phyloP scores from a whole-genome alignment of 1,139 yeast genomes.

The Geotrichum cucujoidarum region DNA sequence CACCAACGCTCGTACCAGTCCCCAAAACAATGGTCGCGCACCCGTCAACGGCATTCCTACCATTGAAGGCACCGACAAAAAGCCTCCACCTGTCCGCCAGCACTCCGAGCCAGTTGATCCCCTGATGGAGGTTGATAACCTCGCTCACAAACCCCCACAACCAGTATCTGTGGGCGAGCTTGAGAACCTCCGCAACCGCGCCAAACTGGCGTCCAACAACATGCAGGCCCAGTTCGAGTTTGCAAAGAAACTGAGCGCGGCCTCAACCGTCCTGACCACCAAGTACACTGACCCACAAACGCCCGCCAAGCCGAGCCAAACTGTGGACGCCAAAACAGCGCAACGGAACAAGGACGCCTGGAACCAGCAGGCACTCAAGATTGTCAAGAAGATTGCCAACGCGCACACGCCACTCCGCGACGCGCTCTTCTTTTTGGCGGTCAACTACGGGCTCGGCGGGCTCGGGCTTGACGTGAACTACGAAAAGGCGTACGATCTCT shows the following conservation, averaged over 20 bases:
- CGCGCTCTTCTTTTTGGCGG: constrained; percentile 56
- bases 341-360: constrained; percentile 51
- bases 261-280: constrained; percentile 32
- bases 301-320: constrained; percentile 22
- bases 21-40: background rate
- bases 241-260: constrained; percentile 38
- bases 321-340: constrained; percentile 42
- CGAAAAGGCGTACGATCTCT: constrained; percentile 54
- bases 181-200: constrained; percentile 31
- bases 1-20: background rate
- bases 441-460: constrained; percentile 54
- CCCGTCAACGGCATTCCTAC: too few species aligned
- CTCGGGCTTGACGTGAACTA: constrained; percentile 53
- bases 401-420: constrained; percentile 35
- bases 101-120: constrained; percentile 20
- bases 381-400: constrained; percentile 48
- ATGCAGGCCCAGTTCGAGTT: constrained; percentile 36
- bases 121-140: constrained; percentile 3
- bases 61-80: constrained; percentile 6
- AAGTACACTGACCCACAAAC: constrained; percentile 35
- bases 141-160: constrained; percentile 19
- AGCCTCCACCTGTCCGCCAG: constrained; percentile 31
- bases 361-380: constrained; percentile 52
- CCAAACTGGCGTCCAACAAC: constrained; percentile 32
- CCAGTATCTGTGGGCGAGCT: constrained; percentile 31